These are phyloP conservation scores for Apophysomyces trapeziformis DNA, from an alignment of 371 early-diverging fungal species.

Conservation along the genomic window DNA sequence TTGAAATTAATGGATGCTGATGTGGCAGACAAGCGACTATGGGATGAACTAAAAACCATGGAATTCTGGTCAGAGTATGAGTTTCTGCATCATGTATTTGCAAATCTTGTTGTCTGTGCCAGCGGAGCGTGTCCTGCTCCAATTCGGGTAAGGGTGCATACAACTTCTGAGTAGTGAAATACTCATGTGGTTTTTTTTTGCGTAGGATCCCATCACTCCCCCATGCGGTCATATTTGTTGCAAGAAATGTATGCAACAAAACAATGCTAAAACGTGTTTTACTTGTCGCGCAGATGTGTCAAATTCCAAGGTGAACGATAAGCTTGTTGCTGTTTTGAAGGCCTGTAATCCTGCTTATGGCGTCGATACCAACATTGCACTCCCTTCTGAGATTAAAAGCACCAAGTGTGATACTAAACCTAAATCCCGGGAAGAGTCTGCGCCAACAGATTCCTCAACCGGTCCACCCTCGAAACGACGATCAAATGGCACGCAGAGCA, in stretches of 20 bases:
- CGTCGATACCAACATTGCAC: background rate
- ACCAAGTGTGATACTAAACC: background rate
- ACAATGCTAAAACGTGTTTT: slow-evolving; percentile 38
- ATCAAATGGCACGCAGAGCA: background rate
- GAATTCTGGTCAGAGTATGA: slow-evolving; percentile 45
- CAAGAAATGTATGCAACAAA: slow-evolving; percentile 37
- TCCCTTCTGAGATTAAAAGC: background rate
- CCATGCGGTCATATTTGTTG: slow-evolving; percentile 65
- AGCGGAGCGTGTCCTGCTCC: slow-evolving; percentile 35
- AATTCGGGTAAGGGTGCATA: slow-evolving; percentile 29
- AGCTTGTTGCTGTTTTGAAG: slow-evolving; percentile 37
- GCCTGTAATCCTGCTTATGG: slow-evolving; percentile 30
- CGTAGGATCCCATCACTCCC: slow-evolving; percentile 57
- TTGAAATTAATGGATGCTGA: slow-evolving; percentile 42
- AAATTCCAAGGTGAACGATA: slow-evolving; percentile 27
- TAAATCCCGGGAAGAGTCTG: background rate
- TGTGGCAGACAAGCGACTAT: slow-evolving; percentile 38
- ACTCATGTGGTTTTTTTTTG: slow-evolving; percentile 18
- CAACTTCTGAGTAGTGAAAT: slow-evolving; percentile 5
- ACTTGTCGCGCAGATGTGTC: slow-evolving; percentile 39
- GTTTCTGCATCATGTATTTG: slow-evolving; percentile 42
- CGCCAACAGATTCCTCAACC: background rate
- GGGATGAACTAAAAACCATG: slow-evolving; percentile 36
- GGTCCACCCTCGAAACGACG: background rate
- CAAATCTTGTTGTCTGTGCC: slow-evolving; percentile 25